Conservation (phyloP, 345 rosid species). For the Boechera stricta region DNA sequence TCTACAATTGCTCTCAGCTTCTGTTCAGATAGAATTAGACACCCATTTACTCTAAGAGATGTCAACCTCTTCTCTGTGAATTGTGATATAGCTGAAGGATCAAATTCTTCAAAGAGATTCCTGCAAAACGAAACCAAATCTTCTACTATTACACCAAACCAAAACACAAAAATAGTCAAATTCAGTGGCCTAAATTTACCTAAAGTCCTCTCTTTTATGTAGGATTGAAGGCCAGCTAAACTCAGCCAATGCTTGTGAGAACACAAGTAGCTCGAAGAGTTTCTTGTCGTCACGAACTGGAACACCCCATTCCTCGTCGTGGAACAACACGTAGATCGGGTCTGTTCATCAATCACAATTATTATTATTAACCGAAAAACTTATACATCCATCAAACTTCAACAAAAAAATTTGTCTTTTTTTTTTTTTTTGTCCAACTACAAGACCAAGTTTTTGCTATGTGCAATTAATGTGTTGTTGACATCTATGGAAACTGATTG, state of each 20-base stretch:
- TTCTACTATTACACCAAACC: slow-evolving; percentile 1
- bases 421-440: slow-evolving; percentile 9
- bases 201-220: slow-evolving; percentile 63
- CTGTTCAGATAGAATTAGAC: slow-evolving; percentile 72
- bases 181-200: slow-evolving; percentile 47
- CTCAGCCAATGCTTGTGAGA: slow-evolving; percentile 96
- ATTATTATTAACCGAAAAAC: slow-evolving; percentile 8
- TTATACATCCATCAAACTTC: background rate
- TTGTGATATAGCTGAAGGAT: slow-evolving; percentile 63
- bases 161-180: background rate
- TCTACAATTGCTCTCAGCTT: slow-evolving; percentile 86
- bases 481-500: slow-evolving; percentile 34
- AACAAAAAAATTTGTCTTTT: background rate
- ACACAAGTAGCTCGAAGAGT: slow-evolving; percentile 83
- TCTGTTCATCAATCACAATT: slow-evolving; percentile 50
- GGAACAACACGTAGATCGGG: slow-evolving; percentile 68
- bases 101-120: slow-evolving; percentile 75
- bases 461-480: slow-evolving; percentile 33
- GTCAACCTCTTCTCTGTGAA: slow-evolving; percentile 74
- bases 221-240: slow-evolving; percentile 89
- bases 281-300: slow-evolving; percentile 74
- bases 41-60: slow-evolving; percentile 68
- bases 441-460: slow-evolving; percentile 27
- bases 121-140: slow-evolving; percentile 46
- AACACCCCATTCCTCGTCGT: slow-evolving; percentile 91